Evolutionary conservation across 495 filamentous ascomycete genomes (phyloP), one percentile per base, ranked within the genome.

Genomic region (Penicillium robsamsonii): DNA sequence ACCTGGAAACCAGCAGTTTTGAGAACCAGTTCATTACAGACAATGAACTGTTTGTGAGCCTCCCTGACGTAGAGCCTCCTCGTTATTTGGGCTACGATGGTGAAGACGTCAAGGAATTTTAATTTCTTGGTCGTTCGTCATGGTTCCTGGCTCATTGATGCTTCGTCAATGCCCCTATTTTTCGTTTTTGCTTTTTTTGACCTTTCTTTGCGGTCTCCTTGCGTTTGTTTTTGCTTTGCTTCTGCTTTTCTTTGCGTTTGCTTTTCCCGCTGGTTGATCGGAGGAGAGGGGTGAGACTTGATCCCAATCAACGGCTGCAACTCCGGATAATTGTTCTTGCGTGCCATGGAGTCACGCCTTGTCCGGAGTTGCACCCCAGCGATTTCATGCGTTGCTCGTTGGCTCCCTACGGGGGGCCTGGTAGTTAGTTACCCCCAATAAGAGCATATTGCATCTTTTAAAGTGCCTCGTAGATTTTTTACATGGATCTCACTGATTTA

Each of bases 261-360:
- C 6, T 17, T 38, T 38, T 17, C 3, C 7, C 15, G 35, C 35
- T 30, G 27, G n/a, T 30, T 46, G 44, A 11, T 10, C 4, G 27
- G 44, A 10, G n/a, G 44, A 18, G 44, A 31, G 24, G 44, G 44
- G 44, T 46, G 44, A 46, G 44, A 27, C 24, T 31, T 25, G n/a
- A 46, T 18, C n/a, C n/a, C 24, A n/a, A 17, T 18, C 27, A 30
- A 30, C 8, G 8, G 44, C 27, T 15, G 24, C 42, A 30, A 31
- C 44, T 46, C 25, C 44, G 27, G 44, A 46, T 30, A 46, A 46
- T 46, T 0, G 6, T 30, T 46, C 4, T 20, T 46, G 44, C 44
- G 27, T 30, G 44, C n/a, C 27, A 46, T 46, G 44, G 44, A 46
- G 44, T 30, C 44, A 30, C n/a, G 44, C 9, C 1, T 46, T 30